Evolutionary conservation across 2,329 filamentous ascomycete genomes (phyloP).

Genomic region (Neoscytalidium dimidiatum): DNA sequence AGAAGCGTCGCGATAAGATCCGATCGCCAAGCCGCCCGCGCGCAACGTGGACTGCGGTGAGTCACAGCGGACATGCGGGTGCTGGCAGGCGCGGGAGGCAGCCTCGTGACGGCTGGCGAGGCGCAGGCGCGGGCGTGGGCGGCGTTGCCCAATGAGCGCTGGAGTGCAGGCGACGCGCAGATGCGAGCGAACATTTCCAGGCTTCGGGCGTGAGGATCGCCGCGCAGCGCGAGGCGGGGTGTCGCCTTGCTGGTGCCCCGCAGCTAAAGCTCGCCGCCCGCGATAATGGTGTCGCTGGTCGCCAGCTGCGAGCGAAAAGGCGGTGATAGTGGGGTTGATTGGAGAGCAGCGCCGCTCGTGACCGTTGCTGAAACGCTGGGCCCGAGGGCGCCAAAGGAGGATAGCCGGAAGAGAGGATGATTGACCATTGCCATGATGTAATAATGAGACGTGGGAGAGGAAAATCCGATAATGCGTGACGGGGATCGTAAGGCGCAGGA

Average conservation of each 20-base stretch:
- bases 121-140: not conserved
- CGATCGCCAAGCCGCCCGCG: constrained; percentile 8
- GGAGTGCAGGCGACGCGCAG: not conserved
- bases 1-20: constrained; percentile 15
- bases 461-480: constrained; percentile 19
- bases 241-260: not conserved
- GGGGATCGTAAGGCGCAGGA: constrained; percentile 14
- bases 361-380: constrained; percentile 17
- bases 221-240: not conserved
- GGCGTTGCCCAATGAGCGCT: not conserved
- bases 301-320: not conserved
- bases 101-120: constrained; percentile 6
- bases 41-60: constrained; percentile 10
- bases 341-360: constrained; percentile 11
- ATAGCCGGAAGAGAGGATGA: constrained; percentile 7
- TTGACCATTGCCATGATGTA: constrained; percentile 17
- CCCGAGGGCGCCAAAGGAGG: not conserved
- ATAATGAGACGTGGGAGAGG: constrained; percentile 13
- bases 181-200: constrained; percentile 4
- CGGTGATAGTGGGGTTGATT: constrained; percentile 19
- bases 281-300: not conserved
- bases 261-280: constrained; percentile 1
- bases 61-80: not conserved
- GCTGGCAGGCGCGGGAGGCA: constrained; percentile 6
- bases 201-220: constrained; percentile 13